phyloP scores from a whole-genome alignment of 176 grass and related monocot genomes.

The Raddia guianensis region DNA sequence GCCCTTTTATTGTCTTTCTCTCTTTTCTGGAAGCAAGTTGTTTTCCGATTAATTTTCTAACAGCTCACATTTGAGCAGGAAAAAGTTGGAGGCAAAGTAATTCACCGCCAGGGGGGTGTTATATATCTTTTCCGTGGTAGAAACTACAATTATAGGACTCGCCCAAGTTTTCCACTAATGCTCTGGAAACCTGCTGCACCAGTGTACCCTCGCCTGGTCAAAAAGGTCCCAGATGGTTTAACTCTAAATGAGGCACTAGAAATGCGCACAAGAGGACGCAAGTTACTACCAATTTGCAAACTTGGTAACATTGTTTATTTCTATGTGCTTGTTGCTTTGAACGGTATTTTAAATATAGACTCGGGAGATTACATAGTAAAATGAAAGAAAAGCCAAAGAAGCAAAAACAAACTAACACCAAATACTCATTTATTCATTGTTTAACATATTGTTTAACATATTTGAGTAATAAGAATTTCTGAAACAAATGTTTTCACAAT shows the following conservation, averaged over 20 bases:
- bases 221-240: conserved; percentile 72
- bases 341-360: neutral
- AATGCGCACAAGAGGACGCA: conserved; percentile 59
- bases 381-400: conserved; percentile 19
- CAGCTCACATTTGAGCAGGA: conserved; percentile 38
- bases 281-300: conserved; percentile 70
- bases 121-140: conserved; percentile 93
- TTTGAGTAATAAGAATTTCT: conserved; percentile 13
- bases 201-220: conserved; percentile 82
- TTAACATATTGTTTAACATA: too few species aligned
- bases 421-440: conserved; percentile 5
- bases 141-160: conserved; percentile 81
- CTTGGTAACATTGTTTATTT: conserved; percentile 60
- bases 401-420: conserved; percentile 22
- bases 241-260: conserved; percentile 69
- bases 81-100: conserved; percentile 77
- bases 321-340: conserved; percentile 8
- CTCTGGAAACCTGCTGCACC: conserved; percentile 82
- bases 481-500: neutral
- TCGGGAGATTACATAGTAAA: neutral
- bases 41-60: conserved; percentile 7
- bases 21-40: neutral
- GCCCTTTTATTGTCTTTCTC: neutral
- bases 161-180: conserved; percentile 88
- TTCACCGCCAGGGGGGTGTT: conserved; percentile 73